Evolutionary conservation across 2,329 filamentous ascomycete species (phyloP), one percentile per base, ranked within the genome.

Genomic region (Fusarium vanettenii): DNA sequence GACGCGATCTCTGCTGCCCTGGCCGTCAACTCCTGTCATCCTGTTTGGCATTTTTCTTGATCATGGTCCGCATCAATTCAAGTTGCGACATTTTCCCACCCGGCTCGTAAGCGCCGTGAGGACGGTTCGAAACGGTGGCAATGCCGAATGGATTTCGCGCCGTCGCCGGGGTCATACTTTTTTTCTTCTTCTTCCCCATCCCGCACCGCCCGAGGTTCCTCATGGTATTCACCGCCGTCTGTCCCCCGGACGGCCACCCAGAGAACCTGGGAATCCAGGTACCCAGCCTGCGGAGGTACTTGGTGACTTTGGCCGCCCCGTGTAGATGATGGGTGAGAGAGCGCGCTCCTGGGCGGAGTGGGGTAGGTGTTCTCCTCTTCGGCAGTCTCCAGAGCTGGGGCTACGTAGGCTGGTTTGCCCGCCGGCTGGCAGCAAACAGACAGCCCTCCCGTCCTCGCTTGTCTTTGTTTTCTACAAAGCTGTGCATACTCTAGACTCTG

Each of bases 181-280:
- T 50, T 48, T 50, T 56, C 41, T 52, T 61, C 43, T 55, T 56
- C 41, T 33, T 60, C 67, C 33, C 37, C 64, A 67, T 29, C 41
- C 71, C 63, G 62, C 64, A 61, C 60, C 56, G 72, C 59, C 72
- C 63, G 66, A 75, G 35, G 56, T 74, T 48, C 41, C 39, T 64
- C 69, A 43, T 39, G 14, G n/a, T 48, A 66, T 70, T 73, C 72
- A 75, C 72, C 72, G 72, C 72, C 72, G 69, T 61, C 60, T 66
- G 20, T 56, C 41, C 69, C 69, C 63, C 69, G 66, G 69, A 62
- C 66, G 22, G 31, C 45, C 35, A 60, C 31, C 61, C 60, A 64
- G 39, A 71, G 18, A 64, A 62, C 69, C 60, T 59, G 56, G 67
- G 52, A 63, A 62, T 37, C 20, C 48, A 65, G 45, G 43, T 60